phyloP scores from a whole-genome alignment of 1,139 yeast species.

The Taphrina deformans region DNA sequence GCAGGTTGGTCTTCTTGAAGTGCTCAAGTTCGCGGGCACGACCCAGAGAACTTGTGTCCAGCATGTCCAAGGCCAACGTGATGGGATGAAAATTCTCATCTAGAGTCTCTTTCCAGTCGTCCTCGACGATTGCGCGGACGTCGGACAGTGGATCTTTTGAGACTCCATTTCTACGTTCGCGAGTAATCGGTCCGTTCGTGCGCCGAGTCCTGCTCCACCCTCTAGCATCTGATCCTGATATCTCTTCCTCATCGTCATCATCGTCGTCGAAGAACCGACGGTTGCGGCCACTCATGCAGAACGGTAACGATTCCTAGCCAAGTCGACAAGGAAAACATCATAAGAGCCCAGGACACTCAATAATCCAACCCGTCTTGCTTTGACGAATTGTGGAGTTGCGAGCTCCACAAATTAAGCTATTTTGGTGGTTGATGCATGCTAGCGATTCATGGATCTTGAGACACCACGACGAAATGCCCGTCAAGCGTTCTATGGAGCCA shows the following conservation, averaged over 20 bases:
- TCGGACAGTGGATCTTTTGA: conserved; percentile 23
- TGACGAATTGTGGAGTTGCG: background rate
- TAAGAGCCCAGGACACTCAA: no score
- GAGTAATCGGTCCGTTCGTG: background rate
- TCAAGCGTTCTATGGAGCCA: no score
- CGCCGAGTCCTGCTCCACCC: conserved; percentile 10
- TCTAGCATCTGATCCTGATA: background rate
- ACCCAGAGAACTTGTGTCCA: conserved; percentile 87
- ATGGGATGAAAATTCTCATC: conserved; percentile 62
- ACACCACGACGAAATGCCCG: no score
- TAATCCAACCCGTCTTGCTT: background rate
- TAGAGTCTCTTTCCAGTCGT: conserved; percentile 26
- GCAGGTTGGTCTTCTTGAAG: conserved; percentile 55
- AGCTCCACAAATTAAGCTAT: background rate
- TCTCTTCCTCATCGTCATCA: background rate
- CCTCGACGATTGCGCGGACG: conserved; percentile 15
- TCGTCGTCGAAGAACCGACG: conserved; percentile 20
- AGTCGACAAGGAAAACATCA: no score
- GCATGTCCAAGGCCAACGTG: conserved; percentile 74
- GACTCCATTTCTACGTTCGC: conserved; percentile 29
- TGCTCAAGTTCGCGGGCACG: conserved; percentile 68
- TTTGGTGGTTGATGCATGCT: background rate
- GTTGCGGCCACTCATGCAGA: background rate
- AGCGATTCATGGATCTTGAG: background rate
- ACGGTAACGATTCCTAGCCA: no score